Base-by-base conservation (phyloP, 2,329 filamentous ascomycete species). In the Claviceps digitariae region DNA sequence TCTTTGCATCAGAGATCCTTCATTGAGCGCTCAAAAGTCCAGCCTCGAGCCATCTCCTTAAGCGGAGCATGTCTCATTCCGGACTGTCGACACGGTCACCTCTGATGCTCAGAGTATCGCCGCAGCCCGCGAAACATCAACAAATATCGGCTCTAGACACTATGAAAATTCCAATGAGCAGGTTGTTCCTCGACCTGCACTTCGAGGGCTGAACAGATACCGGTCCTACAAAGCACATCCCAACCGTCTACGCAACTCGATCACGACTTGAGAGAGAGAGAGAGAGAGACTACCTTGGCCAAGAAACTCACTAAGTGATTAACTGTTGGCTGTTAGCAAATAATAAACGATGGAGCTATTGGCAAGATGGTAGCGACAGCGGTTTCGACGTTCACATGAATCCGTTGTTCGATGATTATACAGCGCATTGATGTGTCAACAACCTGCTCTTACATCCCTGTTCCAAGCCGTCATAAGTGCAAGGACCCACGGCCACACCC, bases 401-500 rank as follows among this genome's bases (percentile, higher is more conserved):
- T 25, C 21, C 20, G 20, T 44, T 44, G 10, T 25, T 21, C 41
- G 20, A 23, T 44, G 15, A 25, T 44, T 44, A 15, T 25, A 44
- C n/a, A 41, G 38, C n/a, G 38, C 38, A 40, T 20, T 40, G 8
- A 40, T 40, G 31, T 34, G 31, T 40, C 38, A 40, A 8, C n/a
- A 10, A n/a, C 53, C 53, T 50, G 44, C 48, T 55, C n/a, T 12
- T 40, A 9, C 10, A 53, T 23, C 54, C 54, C 46, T 57, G 54
- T 53, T 45, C 13, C 13, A 45, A 57, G 29, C 23, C 47, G 29
- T 45, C 20, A 48, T 56, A 44, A 50, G 45, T 54, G 54, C 54
- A 53, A 52, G 51, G 38, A 41, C 54, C 45, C 36, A 49, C 20
- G 29, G 15, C 15, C 12, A 34, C 27, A 46, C 13, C 47, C 44